Evolutionary conservation across 768 basidiomycete genomes (phyloP), one percentile per base, ranked within the genome.

Genomic region (Calvatia gigantea): DNA sequence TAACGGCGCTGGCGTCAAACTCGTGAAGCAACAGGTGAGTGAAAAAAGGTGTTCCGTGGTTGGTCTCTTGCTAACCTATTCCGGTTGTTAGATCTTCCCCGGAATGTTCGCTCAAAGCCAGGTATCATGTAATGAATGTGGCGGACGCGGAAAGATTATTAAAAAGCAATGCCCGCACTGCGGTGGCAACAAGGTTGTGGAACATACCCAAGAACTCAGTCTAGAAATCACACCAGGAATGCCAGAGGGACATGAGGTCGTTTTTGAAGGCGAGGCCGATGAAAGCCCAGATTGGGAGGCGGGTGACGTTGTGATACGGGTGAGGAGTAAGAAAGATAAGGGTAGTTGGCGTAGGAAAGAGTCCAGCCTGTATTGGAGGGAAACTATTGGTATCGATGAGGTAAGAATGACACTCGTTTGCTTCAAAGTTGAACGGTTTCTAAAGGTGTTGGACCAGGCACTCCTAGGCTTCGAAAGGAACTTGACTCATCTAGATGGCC

Each of bases 181-280:
- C 67, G 67, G 74, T 8, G 94, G 93, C 1, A 73, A 80, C 54
- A 96, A 96, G 70, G 86, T 94, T 32, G 67, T 94, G 28, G 86
- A 94, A 49, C 87, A 87, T 65, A 81, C 82, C 43, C 89, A 87
- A 62, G 84, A 84, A 42, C 89, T 94, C 61, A 93, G 90, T 1
- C 79, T 98, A 21, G 92, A 97, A 43, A 82, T 98, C 45, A 79
- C 84, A 11, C 82, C 84, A 4, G 97, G 97, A 15, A 89, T 91
- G 75, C 91, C 95, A 0, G 97, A 99, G 65, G 94, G 91, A 1
- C 86, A 91, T 64, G 92, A 99, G 68, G 82, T 95, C 33, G 80
- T 95, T 1, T 98, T 94, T 57, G 92, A 97, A 62, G 94, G 93
- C n/a, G 95, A 98, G 68, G 90, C 91, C 42, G 97, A 98, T 67